These are phyloP conservation scores for Pseudonitzschia delicatissima DNA, from an alignment of 108 stramenopile genomes.

Conservation along the genomic window DNA sequence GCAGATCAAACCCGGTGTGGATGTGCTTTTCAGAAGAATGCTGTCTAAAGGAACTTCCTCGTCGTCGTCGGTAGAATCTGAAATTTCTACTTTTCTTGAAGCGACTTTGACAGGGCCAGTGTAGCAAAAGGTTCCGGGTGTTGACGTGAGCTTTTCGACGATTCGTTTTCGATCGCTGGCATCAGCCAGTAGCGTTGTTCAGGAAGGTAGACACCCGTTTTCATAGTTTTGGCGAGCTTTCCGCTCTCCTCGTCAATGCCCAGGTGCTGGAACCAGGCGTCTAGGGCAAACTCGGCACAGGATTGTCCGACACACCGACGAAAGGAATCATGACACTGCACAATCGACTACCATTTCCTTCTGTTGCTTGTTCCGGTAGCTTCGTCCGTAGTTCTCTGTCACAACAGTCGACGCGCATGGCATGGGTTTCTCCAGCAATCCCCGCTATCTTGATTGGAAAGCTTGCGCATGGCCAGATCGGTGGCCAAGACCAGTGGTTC, in stretches of 20 bases:
- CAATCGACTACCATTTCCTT: slow-evolving; percentile 29
- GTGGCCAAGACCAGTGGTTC: slow-evolving; percentile 49
- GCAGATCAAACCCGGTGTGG: slow-evolving; percentile 4
- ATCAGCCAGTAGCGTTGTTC: slow-evolving; percentile 48
- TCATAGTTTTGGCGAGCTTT: background rate
- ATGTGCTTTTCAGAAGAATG: background rate
- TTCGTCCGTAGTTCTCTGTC: background rate
- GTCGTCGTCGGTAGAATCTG: background rate
- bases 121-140: slow-evolving; percentile 58
- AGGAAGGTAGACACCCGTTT: slow-evolving; percentile 41
- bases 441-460: slow-evolving; percentile 8
- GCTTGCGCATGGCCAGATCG: slow-evolving; percentile 30
- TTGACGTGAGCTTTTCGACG: slow-evolving; percentile 37
- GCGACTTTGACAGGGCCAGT: slow-evolving; percentile 27
- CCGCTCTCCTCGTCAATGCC: background rate
- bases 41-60: background rate
- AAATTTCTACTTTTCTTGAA: background rate
- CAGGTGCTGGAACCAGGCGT: slow-evolving; percentile 35
- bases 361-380: background rate
- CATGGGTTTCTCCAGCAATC: slow-evolving; percentile 54
- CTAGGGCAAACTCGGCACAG: slow-evolving; percentile 61
- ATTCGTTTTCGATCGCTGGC: slow-evolving; percentile 34
- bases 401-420: slow-evolving; percentile 67
- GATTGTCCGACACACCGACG: slow-evolving; percentile 60
- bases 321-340: slow-evolving; percentile 61